Base-by-base conservation (phyloP, 2,329 filamentous ascomycete genomes). In the Raffaelea arxii region DNA sequence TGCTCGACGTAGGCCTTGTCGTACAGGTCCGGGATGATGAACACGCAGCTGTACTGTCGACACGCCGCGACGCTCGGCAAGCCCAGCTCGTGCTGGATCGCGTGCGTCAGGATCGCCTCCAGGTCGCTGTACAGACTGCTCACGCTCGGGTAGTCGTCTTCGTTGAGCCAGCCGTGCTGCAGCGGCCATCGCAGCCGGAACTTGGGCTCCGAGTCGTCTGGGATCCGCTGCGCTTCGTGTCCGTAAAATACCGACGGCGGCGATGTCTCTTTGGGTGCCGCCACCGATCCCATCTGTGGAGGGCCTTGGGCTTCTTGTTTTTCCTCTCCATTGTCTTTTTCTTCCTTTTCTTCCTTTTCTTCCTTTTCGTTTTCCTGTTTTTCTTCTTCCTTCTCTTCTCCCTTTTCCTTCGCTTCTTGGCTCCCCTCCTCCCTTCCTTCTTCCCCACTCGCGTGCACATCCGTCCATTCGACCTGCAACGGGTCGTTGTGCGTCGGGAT, bases 401-500 rank as follows among this genome's bases (percentile, higher is more conserved):
- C 42, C 5, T 6, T n/a, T 12, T 24, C 38, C 4, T 46, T 23
- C 16, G 21, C 25, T 25, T 14, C 16, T n/a, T 37, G n/a, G n/a
- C n/a, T n/a, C n/a, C n/a, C 22, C 23, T 30, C 42, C 14, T 7
- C 22, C 22, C 19, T 21, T n/a, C 19, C 32, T n/a, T 37, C 41
- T 16, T 4, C 41, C 14, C 10, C 27, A 10, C 10, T 24, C 3
- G 69, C 66, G 4, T 75, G 74, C 35, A 94, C 70, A 51, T 96
- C 89, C 2, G 92, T 98, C 90, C 92, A 98, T 53, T 97, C 90
- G 43, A 97, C 84, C 54, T 92, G 84, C 55, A 94, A 73, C 0
- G 90, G 86, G 58, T 98, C 92, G 61, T 97, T 98, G 66, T 97
- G 92, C 58, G 92, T 86, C 5, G 86, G 83, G 50, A 98, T 97